Percentiles rank a stretch among this genome's conserved stretches.
Evolutionary conservation across 441 rosid species (phyloP).

Genomic region (Theobroma grandiflorum): DNA sequence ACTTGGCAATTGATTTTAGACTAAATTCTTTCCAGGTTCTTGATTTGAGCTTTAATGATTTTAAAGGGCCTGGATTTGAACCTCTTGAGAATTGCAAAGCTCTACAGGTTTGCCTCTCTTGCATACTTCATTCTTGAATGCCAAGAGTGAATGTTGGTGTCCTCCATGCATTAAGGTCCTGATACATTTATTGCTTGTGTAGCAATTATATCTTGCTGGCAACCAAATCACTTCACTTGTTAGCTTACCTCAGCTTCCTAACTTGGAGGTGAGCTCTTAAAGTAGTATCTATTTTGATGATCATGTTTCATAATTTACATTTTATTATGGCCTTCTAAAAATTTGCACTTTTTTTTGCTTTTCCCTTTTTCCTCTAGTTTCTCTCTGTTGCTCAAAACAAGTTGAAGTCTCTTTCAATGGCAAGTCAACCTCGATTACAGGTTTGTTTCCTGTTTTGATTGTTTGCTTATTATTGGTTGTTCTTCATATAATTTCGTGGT

Average conservation of each 20-base stretch:
- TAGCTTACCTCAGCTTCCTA: conserved; percentile 97
- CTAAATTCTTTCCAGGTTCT: conserved; percentile 76
- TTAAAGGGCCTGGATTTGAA: conserved; percentile 99
- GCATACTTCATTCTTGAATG: conserved; percentile 33
- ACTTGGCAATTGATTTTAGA: conserved; percentile 21
- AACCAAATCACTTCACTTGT: conserved; percentile 96
- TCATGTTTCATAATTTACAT: conserved; percentile 23
- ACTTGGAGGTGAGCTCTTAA: conserved; percentile 78
- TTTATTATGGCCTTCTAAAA: conserved; percentile 12
- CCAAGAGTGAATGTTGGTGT: conserved; percentile 23
- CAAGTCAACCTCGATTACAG: conserved; percentile 99
- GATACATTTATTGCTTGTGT: conserved; percentile 42
- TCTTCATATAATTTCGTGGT: conserved; percentile 19
- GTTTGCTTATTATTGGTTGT: conserved; percentile 26
- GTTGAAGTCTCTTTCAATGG: conserved; percentile 96
- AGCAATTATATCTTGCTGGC: conserved; percentile 99
- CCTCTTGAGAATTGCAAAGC: conserved; percentile 94
- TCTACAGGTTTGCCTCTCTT: conserved; percentile 75
- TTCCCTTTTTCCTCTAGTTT: conserved; percentile 58
- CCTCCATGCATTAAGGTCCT: conserved; percentile 34
- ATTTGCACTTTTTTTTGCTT: conserved; percentile 14
- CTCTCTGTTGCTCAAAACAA: conserved; percentile 99
- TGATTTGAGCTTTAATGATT: conserved; percentile 99
- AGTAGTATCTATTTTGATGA: conserved; percentile 24
- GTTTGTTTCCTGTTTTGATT: conserved; percentile 48